Evolutionary conservation across 306 rosid species (phyloP).

Genomic region (Ormosia semicastrata): DNA sequence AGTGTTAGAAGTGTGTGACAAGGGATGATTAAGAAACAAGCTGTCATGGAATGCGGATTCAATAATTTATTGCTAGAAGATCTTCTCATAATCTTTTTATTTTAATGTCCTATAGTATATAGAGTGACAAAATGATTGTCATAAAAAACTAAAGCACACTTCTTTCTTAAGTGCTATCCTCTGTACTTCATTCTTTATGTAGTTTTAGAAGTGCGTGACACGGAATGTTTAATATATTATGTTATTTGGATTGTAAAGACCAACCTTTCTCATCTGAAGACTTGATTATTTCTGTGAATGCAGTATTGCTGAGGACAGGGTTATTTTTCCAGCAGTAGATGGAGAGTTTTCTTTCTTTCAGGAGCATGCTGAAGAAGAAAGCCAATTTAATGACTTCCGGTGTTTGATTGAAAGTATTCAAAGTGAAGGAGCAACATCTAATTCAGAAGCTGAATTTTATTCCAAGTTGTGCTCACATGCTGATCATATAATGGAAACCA

Average conservation of each 20-base stretch:
- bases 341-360: slow-evolving; percentile 83
- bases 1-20: slow-evolving; percentile 1
- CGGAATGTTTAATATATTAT: not conserved
- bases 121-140: slow-evolving; percentile 7
- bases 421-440: slow-evolving; percentile 77
- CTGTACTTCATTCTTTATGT: not conserved
- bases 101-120: not conserved
- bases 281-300: slow-evolving; percentile 35
- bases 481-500: slow-evolving; percentile 92
- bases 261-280: not conserved
- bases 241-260: not conserved
- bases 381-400: slow-evolving; percentile 89
- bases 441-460: slow-evolving; percentile 81
- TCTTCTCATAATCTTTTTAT: not conserved
- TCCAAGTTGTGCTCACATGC: slow-evolving; percentile 88
- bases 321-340: slow-evolving; percentile 96
- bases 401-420: slow-evolving; percentile 86
- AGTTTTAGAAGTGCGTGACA: not conserved
- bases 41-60: not conserved
- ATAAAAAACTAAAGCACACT: not conserved
- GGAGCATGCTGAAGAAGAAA: slow-evolving; percentile 96
- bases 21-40: slow-evolving; percentile 11
- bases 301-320: slow-evolving; percentile 99
- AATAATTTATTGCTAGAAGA: slow-evolving; percentile 2
- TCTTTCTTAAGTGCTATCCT: slow-evolving; percentile 4